phyloP scores from a whole-genome alignment of 768 basidiomycete genomes.

The Termitomyces heimii region DNA sequence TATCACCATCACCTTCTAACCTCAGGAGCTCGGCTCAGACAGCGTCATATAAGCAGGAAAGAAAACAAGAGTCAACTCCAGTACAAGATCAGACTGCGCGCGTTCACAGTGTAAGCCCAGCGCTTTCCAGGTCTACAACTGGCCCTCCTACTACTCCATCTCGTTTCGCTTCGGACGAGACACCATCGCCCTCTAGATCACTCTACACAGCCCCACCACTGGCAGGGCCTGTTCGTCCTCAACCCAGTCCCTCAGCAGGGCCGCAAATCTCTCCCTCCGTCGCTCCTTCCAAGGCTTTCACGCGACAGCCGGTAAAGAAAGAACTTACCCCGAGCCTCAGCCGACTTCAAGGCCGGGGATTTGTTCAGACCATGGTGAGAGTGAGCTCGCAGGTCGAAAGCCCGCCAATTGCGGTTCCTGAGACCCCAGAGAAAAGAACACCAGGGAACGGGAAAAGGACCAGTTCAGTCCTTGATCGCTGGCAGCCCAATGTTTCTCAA shows the following conservation, averaged over 20 bases:
- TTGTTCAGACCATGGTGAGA: constrained; percentile 80
- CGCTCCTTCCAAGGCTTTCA: constrained; percentile 52
- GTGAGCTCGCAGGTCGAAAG: constrained; percentile 51
- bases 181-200: constrained; percentile 28
- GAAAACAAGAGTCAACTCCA: not conserved
- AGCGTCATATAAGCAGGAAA: not conserved
- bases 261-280: constrained; percentile 38
- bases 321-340: constrained; percentile 81
- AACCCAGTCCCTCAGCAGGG: constrained; percentile 36
- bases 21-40: not conserved
- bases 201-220: constrained; percentile 36
- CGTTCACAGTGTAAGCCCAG: not conserved
- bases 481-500: constrained; percentile 40
- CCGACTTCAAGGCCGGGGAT: constrained; percentile 77
- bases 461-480: constrained; percentile 64
- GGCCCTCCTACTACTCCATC: constrained; percentile 18
- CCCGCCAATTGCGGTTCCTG: constrained; percentile 27
- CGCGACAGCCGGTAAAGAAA: constrained; percentile 50
- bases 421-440: constrained; percentile 25
- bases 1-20: constrained; percentile 5
- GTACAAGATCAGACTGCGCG: constrained; percentile 1
- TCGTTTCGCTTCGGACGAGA: constrained; percentile 16
- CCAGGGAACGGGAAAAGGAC: constrained; percentile 28
- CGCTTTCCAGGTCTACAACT: constrained; percentile 7
- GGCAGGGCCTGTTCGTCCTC: constrained; percentile 48